Evolutionary conservation across 805 yeast species (phyloP), one percentile per base, ranked within the genome.

Genomic region (Saturnispora mendoncae): DNA sequence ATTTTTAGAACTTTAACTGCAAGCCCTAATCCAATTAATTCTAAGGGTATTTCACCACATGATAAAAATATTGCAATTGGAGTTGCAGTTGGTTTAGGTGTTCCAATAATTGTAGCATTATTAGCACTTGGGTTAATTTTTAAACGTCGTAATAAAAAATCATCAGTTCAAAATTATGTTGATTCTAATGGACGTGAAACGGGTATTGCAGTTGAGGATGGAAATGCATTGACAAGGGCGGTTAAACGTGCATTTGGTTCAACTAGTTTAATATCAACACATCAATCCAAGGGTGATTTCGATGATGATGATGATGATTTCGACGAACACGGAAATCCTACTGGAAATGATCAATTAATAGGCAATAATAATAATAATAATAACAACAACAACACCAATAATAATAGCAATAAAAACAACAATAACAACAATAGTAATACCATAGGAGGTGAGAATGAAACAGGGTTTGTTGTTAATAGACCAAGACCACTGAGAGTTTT

Each of bases 1-100:
- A 25, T 33, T 9, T 42, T 35, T 29, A 46, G 42, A 33, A 52
- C 55, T 5, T 30, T 51, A 13, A 45, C 54, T 1, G 46, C 46
- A 2, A 31, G 57, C 2, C 50, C 62, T 3, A 47, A 61, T 6
- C 53, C 64, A 8, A 29, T 38, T n/a, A 31, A 31, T 14, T 29
- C 43, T 12, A 42, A 51, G 3, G 80, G 80, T 0, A 59, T 78
- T 6, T 67, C 79, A 1, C 52, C 64, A 13, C 68, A 71, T 38
- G 60, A 71, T 44, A 67, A 72, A 33, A 43, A 37, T 35, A 69
- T 80, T 27, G 74, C 80, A 19, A 69, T 79, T 39, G 87, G 87
- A 30, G 78, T 79, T 44, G 80, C 76, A 23, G 80, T 80, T 5
- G 87, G 87, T 42, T 71, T 82, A 12, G 84, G 84, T 39, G 76